A percentile compares a stretch with the other conserved stretches of the same genome.
Conservation (phyloP, 352 stramenopile genomes). For the Globisporangium acanthophoron region DNA sequence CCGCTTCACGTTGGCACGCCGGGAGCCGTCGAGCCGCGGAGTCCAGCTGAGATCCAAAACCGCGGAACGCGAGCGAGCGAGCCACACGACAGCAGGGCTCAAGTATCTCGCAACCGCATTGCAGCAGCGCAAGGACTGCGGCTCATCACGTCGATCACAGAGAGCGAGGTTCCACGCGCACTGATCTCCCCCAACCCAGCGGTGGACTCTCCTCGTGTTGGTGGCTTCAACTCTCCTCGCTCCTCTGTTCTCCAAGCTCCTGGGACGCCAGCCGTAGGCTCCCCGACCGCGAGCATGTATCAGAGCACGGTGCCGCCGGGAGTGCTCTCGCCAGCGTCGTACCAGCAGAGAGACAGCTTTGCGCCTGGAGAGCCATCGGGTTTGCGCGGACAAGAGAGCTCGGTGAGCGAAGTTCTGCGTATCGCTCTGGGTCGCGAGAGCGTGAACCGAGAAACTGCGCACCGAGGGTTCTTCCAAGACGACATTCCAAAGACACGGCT, state of each 20-base stretch:
- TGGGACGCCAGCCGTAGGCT: slow-evolving; percentile 53
- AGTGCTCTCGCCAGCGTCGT: slow-evolving; percentile 73
- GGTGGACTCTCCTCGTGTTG: slow-evolving; percentile 73
- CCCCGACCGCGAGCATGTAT: slow-evolving; percentile 50
- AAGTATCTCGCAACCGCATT: slow-evolving; percentile 27
- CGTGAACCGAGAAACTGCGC: slow-evolving; percentile 44
- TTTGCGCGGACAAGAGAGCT: slow-evolving; percentile 29
- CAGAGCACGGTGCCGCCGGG: slow-evolving; percentile 29
- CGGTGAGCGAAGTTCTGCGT: slow-evolving; percentile 52
- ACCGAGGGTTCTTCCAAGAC: slow-evolving; percentile 20
- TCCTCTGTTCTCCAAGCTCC: slow-evolving; percentile 66
- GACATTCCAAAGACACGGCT: slow-evolving; percentile 35
- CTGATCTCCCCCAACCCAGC: slow-evolving; percentile 84
- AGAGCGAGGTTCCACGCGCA: slow-evolving; percentile 74
- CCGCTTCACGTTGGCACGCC: slow-evolving; percentile 25
- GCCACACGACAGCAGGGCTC: slow-evolving; percentile 13
- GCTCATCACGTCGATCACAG: slow-evolving; percentile 75
- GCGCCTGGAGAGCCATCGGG: slow-evolving; percentile 17
- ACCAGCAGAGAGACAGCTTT: slow-evolving; percentile 76
- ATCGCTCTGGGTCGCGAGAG: slow-evolving; percentile 75
- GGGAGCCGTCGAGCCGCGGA: slow-evolving; percentile 41
- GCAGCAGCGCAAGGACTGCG: slow-evolving; percentile 63
- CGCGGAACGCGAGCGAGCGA: slow-evolving; percentile 38
- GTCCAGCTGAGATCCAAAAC: slow-evolving; percentile 80
- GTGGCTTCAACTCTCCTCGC: slow-evolving; percentile 71